Conservation (phyloP, 208 protist genomes). For the Sergeia podlipaevii region DNA sequence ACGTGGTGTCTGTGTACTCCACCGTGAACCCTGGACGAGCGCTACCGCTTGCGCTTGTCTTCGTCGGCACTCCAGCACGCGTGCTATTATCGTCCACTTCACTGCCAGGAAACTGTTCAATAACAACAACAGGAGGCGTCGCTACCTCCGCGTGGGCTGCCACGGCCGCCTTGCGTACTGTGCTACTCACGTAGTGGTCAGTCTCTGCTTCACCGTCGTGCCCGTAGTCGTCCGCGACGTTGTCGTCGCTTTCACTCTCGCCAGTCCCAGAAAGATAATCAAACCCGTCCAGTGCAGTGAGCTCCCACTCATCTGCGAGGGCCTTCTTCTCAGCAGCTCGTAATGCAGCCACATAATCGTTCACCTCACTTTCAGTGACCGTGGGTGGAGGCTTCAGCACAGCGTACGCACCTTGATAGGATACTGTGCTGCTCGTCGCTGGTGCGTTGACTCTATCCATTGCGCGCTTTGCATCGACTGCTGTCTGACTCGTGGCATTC, state of each 20-base stretch:
- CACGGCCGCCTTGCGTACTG: neutral
- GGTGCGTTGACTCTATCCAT: neutral
- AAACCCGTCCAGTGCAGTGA: slow-evolving; percentile 2
- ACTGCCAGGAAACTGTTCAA: too few relatives aligned
- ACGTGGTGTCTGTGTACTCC: too few relatives aligned
- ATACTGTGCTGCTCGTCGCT: neutral
- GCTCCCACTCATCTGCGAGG: slow-evolving; percentile 13
- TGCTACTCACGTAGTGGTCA: neutral
- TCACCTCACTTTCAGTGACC: slow-evolving; percentile 16
- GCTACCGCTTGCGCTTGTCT: too few relatives aligned
- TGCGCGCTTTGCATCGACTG: too few relatives aligned
- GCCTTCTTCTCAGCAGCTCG: neutral
- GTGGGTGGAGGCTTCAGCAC: slow-evolving; percentile 14
- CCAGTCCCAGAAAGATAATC: neutral
- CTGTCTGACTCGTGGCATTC: too few relatives aligned
- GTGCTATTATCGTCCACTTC: too few relatives aligned
- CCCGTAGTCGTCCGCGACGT: neutral
- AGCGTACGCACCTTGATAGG: too few relatives aligned
- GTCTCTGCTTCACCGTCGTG: neutral
- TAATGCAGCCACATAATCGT: slow-evolving; percentile 8
- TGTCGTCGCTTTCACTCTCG: neutral
- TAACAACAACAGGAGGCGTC: too few relatives aligned
- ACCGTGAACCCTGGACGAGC: too few relatives aligned
- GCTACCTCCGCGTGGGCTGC: neutral
- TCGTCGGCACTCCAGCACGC: too few relatives aligned